These are phyloP conservation scores for Rhinocladiella similis DNA, from an alignment of 2,329 filamentous ascomycete species.

Conservation along the genomic window DNA sequence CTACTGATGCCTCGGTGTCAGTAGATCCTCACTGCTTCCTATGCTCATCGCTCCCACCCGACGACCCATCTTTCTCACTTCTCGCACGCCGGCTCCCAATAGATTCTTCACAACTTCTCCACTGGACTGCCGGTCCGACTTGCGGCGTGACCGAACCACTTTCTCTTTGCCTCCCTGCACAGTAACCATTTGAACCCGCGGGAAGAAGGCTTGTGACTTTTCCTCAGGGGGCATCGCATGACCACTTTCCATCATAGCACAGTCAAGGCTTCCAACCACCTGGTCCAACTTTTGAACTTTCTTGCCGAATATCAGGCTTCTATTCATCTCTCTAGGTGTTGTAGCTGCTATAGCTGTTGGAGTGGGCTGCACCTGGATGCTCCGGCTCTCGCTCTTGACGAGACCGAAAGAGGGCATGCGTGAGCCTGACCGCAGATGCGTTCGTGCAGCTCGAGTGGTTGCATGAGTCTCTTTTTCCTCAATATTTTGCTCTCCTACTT, in stretches of 20 bases:
- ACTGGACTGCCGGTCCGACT: slow-evolving; percentile 17
- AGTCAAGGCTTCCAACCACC: slow-evolving; percentile 7
- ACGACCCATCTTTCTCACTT: slow-evolving; percentile 26
- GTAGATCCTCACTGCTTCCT: slow-evolving; percentile 20
- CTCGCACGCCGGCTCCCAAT: slow-evolving; percentile 24
- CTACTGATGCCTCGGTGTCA: background rate
- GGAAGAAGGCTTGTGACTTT: background rate
- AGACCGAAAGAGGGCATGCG: background rate
- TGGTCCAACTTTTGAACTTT: background rate
- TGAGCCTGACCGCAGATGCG: slow-evolving; percentile 9
- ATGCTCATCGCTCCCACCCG: slow-evolving; percentile 22
- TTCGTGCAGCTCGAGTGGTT: slow-evolving; percentile 7
- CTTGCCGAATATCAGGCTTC: background rate
- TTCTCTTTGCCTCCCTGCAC: slow-evolving; percentile 18
- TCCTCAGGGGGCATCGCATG: slow-evolving; percentile 6
- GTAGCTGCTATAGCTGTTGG: background rate
- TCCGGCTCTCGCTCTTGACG: slow-evolving; percentile 1
- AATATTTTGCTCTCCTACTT: slow-evolving; percentile 7
- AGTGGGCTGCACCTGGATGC: background rate
- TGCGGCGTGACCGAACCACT: slow-evolving; percentile 16
- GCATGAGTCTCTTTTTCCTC: slow-evolving; percentile 14
- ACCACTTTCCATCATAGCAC: slow-evolving; percentile 16
- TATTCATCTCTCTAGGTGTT: background rate
- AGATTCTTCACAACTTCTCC: slow-evolving; percentile 25
- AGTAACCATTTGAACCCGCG: slow-evolving; percentile 11